Base-by-base conservation (phyloP, 1,284 basidiomycete species). In the Abortiporus biennis region DNA sequence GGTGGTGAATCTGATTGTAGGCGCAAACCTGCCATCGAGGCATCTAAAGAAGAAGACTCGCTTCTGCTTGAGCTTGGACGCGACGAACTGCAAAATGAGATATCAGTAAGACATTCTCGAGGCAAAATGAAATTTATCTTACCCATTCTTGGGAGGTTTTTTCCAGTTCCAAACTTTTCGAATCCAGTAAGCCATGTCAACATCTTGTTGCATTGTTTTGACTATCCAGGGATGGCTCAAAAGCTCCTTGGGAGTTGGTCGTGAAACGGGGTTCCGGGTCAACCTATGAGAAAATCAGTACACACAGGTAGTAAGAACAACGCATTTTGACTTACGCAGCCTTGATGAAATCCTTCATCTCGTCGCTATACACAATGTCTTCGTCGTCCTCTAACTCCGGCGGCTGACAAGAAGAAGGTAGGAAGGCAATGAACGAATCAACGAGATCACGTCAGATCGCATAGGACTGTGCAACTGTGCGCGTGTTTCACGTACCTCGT, bases 321-420 rank as follows among this genome's bases (percentile, higher is more conserved):
- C 13, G 35, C 44, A 29, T n/a, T n/a, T 37, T 21, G 12, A 63
- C 89, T 57, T 58, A 93, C 90, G 92, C 87, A 53, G 81, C 73
- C 57, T 78, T 83, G 64, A 98, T 84, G 61, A 99, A 98, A 53
- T 93, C 86, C 61, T 95, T 93, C 78, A 98, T 91, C 16, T 81
- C 80, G 33, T 82, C 73, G 40, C 81, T 85, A 89, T 94, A 99
- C 62, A 51, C 74, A 57, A 80, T 72, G 35, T 73, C 80, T 43
- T 74, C 68, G 68, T 84, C 80, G 45, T 69, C 63, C 68, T 83
- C 79, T 60, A 90, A 72, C 56, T 78, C 82, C 19, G 92, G 88
- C 40, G 90, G 89, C 80, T 95, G 69, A 35, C 52, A 40, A 51
- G 44, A 51, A 47, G 42, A n/a, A 29, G 29, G 41, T 47, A 45